Evolutionary conservation across 2,329 filamentous ascomycete genomes (phyloP), one percentile per base, ranked within the genome.

Genomic region (Rutstroemia sp.): DNA sequence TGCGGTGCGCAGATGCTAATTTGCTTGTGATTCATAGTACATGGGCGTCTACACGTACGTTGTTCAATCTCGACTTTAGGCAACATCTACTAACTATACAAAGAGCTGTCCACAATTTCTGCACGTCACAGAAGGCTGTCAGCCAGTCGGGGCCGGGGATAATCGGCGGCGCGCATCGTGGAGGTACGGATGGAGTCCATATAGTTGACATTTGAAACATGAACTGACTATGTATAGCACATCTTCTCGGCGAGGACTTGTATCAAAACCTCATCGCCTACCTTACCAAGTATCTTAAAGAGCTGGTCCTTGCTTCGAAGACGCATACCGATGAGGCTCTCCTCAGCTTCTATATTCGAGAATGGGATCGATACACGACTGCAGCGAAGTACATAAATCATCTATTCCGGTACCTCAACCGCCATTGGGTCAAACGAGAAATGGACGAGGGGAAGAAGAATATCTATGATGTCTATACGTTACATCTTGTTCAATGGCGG

Each of bases 381-480:
- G 92, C 94, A 1, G 94, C 92, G 58, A 95, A 95, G 73, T 99
- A 95, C 74, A 94, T 96, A 71, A 95, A 99, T 73, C 92, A 99
- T 70, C 77, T 99, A 7, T 99, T 99, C 77, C 80, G 87, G 54
- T 99, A 99, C 69, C 82, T 99, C 25, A 99, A 99, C 69, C 84
- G 94, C 30, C 94, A 99, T 73, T 99, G 95, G 94, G 94, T 99
- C 2, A 99, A 96, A 79, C 82, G 94, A 30, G 94, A 99, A 74
- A 96, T 99, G 75, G 94, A 99, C 61, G 94, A 99, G 72, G 94
- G 94, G 36, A 97, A 99, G 76, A 96, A 97, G 77, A 89, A 92
- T 67, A 89, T 97, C 7, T 97, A 95, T 72, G 94, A 99, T 71
- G 94, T 99, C 48, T 99, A 99, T 73, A 99, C 94, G 0, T 76